These are phyloP conservation scores for Tieghemiomyces parasiticus DNA, from an alignment of 192 early-diverging fungal species.

Conservation along the genomic window DNA sequence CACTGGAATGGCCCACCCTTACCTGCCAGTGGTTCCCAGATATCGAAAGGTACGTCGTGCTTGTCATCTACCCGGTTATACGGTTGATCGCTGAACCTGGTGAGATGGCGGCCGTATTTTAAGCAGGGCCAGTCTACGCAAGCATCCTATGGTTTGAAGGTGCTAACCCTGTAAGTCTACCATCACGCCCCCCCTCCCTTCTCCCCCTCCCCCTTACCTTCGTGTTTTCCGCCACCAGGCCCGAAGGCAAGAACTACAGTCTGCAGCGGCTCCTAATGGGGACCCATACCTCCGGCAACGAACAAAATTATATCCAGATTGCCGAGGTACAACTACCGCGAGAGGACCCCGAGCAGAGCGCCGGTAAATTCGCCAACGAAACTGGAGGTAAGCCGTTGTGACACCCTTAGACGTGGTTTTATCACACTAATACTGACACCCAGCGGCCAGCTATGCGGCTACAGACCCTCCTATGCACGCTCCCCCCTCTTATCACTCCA, in stretches of 20 bases:
- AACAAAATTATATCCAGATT: constrained; percentile 95
- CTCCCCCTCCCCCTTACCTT: background rate
- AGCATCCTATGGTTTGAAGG: too few relatives aligned
- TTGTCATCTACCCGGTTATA: background rate
- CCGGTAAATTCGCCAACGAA: constrained; percentile 56
- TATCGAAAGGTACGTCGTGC: constrained; percentile 48
- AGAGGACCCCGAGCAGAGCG: constrained; percentile 39
- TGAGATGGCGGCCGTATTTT: too few relatives aligned
- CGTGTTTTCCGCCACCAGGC: constrained; percentile 29
- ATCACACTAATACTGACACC: background rate
- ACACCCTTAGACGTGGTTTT: background rate
- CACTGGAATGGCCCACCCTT: constrained; percentile 96
- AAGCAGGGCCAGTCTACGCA: too few relatives aligned
- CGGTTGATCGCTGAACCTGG: too few relatives aligned
- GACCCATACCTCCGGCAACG: constrained; percentile 92
- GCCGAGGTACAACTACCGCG: constrained; percentile 78
- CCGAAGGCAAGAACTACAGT: constrained; percentile 80
- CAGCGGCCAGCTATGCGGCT: too few relatives aligned
- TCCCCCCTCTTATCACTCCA: too few relatives aligned
- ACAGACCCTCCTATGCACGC: too few relatives aligned
- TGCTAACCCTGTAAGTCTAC: too few relatives aligned
- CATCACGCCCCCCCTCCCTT: too few relatives aligned
- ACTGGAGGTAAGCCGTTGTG: constrained; percentile 35
- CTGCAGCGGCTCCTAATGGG: constrained; percentile 83
- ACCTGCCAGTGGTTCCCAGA: constrained; percentile 97